Base-by-base conservation (phyloP, 2,329 filamentous ascomycete species). In the Penicillium sclerotigenum region DNA sequence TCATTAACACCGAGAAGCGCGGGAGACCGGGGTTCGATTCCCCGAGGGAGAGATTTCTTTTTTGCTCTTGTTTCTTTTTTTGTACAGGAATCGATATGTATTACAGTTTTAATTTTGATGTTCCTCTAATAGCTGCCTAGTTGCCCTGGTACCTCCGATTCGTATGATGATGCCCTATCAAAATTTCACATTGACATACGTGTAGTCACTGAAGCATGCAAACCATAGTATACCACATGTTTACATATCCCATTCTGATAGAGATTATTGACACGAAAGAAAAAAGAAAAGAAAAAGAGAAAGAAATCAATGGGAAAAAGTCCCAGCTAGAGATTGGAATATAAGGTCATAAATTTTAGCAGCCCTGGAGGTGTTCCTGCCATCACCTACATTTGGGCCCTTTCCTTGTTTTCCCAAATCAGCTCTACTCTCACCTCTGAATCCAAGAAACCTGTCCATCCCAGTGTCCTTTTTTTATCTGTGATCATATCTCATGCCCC, bases 1-100 rank as follows among this genome's bases (percentile, higher is more conserved):
- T 68, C 63, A 64, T 60, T 48, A 59, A 64, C 5, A 59, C 57
- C 47, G 61, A 62, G 59, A 66, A 65, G 63, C 67, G 66, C 67
- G 68, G 68, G 67, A 68, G 67, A 70, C 68, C 68, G 66, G 68
- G 68, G 67, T 70, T 70, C 68, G 65, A 70, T 68, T 70, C 65
- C 67, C 67, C 67, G 65, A 68, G 65, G 63, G 65, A 68, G 63
- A 67, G 64, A 47, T 60, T 51, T 43, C 42, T 60, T 64, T 64
- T 60, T 40, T 47, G 14, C 3, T 24, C 8, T 33, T 38, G n/a
- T n/a, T 6, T 0, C 9, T 13, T 16, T 8, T 29, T 40, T 9
- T 9, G 14, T 8, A 11, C 26, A 6, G n/a, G n/a, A n/a, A n/a
- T n/a, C n/a, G n/a, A n/a, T n/a, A n/a, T n/a, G n/a, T n/a, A n/a